Evolutionary conservation across 1,284 basidiomycete genomes (phyloP).

Genomic region (Leccinum subspadiceum): DNA sequence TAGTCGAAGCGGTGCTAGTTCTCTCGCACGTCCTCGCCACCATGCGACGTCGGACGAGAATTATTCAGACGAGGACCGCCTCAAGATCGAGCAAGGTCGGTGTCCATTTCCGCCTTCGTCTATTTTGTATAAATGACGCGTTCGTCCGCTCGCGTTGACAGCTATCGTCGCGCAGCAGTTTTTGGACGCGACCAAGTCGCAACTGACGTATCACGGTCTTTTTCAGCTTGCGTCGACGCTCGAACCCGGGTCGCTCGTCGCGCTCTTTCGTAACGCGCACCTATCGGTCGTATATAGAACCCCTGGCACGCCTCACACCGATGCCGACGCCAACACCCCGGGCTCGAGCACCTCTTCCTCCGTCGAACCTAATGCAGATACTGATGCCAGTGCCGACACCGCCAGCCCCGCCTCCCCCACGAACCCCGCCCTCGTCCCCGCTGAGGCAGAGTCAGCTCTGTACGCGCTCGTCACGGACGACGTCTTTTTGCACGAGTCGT

Average conservation of each 20-base stretch:
- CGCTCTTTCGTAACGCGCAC: slow-evolving; percentile 88
- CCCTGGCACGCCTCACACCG: not conserved
- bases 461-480: slow-evolving; percentile 28
- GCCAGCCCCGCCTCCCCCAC: too few relatives aligned
- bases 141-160: slow-evolving; percentile 26
- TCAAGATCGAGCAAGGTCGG: slow-evolving; percentile 65
- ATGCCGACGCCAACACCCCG: not conserved
- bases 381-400: not conserved
- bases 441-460: too few relatives aligned
- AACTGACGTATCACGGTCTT: slow-evolving; percentile 83
- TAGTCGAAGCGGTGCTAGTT: slow-evolving; percentile 12
- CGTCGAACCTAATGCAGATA: too few relatives aligned
- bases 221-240: slow-evolving; percentile 64
- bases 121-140: not conserved
- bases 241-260: slow-evolving; percentile 58
- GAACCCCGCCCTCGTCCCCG: too few relatives aligned
- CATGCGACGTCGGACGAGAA: not conserved
- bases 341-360: not conserved
- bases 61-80: slow-evolving; percentile 47
- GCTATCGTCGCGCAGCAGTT: slow-evolving; percentile 70
- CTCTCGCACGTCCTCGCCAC: not conserved
- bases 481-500: slow-evolving; percentile 72
- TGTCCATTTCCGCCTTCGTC: not conserved
- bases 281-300: slow-evolving; percentile 83
- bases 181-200: slow-evolving; percentile 71